A percentile compares a stretch with the other conserved stretches of the same genome.
These are phyloP conservation scores for Daphne laureola DNA, from an alignment of 441 rosid genomes.

Conservation along the genomic window DNA sequence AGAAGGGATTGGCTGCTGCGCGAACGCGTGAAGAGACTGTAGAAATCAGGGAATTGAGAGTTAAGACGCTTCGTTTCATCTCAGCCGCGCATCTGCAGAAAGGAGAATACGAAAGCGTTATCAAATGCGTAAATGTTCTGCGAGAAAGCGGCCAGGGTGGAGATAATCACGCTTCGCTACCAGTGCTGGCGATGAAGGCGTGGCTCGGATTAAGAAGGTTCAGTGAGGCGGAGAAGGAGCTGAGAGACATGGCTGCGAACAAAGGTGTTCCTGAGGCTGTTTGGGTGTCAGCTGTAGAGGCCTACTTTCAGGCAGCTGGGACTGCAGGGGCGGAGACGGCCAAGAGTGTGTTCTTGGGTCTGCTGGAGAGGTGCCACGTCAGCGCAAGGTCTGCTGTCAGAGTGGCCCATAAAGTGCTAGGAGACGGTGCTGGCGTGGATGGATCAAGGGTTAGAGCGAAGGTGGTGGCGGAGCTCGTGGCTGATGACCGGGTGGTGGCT, in stretches of 20 bases:
- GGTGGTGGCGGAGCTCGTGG: constrained; percentile 68
- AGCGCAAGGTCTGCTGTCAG: constrained; percentile 81
- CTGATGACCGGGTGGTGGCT: constrained; percentile 77
- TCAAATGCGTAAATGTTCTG: constrained; percentile 78
- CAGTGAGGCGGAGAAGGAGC: constrained; percentile 85
- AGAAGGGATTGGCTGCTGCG: constrained; percentile 56
- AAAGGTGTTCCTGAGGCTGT: constrained; percentile 85
- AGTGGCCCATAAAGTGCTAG: constrained; percentile 57
- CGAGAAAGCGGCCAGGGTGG: constrained; percentile 57
- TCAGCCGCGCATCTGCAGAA: constrained; percentile 83
- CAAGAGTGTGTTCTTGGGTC: constrained; percentile 74
- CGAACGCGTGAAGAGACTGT: constrained; percentile 48
- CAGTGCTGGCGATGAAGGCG: constrained; percentile 94
- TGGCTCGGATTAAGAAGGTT: constrained; percentile 80
- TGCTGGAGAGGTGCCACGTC: constrained; percentile 76
- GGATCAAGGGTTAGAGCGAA: constrained; percentile 54
- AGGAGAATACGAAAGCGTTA: constrained; percentile 78
- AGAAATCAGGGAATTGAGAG: constrained; percentile 50
- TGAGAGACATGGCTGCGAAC: constrained; percentile 70
- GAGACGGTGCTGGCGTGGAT: constrained; percentile 37
- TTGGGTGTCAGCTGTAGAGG: constrained; percentile 93
- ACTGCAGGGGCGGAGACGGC: constrained; percentile 87
- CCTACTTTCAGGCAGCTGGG: constrained; percentile 77
- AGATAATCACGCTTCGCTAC: constrained; percentile 74
- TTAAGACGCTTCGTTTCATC: constrained; percentile 71